Conservation (phyloP, 2,329 filamentous ascomycete species). For the Cryphonectria carpinicola region DNA sequence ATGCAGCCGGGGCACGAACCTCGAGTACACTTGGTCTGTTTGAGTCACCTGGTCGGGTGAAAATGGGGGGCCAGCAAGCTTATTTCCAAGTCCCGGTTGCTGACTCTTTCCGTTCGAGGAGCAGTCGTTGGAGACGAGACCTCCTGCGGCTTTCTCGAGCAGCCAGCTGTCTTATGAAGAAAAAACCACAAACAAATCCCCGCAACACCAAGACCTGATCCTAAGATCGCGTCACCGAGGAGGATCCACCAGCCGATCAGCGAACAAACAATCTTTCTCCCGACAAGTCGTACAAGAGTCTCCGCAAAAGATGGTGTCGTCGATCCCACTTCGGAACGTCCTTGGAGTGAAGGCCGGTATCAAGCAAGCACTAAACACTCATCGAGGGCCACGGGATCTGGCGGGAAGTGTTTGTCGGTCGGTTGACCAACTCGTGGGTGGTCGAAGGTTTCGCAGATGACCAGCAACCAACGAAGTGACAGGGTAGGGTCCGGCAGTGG, state of each 20-base stretch:
- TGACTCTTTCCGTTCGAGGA: slow-evolving; percentile 7
- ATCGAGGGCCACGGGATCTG: slow-evolving; percentile 21
- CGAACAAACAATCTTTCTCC: slow-evolving; percentile 20
- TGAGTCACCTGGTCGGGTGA: neutral
- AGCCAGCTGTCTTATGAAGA: slow-evolving; percentile 30
- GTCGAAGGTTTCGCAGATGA: slow-evolving; percentile 6
- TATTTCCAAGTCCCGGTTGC: neutral
- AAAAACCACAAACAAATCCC: slow-evolving; percentile 24
- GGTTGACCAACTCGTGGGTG: neutral
- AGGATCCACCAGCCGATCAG: slow-evolving; percentile 4
- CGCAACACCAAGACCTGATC: slow-evolving; percentile 9
- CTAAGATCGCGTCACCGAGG: neutral
- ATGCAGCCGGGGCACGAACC: slow-evolving; percentile 12
- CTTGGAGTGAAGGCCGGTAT: neutral
- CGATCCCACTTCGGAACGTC: slow-evolving; percentile 5
- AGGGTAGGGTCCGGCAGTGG: neutral
- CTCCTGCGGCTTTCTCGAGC: slow-evolving; percentile 21
- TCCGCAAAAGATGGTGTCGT: slow-evolving; percentile 13
- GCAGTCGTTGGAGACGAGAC: neutral
- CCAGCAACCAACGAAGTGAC: neutral
- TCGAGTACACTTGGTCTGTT: slow-evolving; percentile 1
- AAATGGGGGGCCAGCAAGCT: slow-evolving; percentile 4
- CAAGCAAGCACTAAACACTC: slow-evolving; percentile 20
- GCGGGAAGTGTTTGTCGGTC: slow-evolving; percentile 19
- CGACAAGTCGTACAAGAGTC: slow-evolving; percentile 21